Evolutionary conservation across 169 alveolate genomes (phyloP).

Genomic region (Plasmodium knowlesi): DNA sequence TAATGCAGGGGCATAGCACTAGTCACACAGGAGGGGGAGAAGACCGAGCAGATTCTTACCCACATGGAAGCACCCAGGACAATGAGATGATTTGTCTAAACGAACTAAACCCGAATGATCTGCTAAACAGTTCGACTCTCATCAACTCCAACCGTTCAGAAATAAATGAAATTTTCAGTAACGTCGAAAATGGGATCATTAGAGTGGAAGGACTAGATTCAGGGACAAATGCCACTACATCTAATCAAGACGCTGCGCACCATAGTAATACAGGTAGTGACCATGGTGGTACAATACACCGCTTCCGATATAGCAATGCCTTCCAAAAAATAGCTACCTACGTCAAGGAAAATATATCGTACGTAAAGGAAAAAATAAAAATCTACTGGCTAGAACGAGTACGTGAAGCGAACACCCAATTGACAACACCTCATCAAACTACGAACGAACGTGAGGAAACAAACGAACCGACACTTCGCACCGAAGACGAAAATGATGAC

Average conservation of each 20-base stretch:
- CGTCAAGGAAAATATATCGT: background rate
- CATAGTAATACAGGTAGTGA: background rate
- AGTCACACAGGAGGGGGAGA: background rate
- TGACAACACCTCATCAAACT: constrained; percentile 36
- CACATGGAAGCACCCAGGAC: background rate
- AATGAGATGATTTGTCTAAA: constrained; percentile 2
- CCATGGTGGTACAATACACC: background rate
- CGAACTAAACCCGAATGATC: constrained; percentile 66
- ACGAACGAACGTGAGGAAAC: background rate
- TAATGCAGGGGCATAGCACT: background rate
- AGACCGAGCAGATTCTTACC: background rate
- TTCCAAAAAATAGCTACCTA: background rate
- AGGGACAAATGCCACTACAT: background rate
- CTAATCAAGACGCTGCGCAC: background rate
- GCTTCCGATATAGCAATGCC: background rate
- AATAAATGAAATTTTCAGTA: background rate
- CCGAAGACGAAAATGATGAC: constrained; percentile 64
- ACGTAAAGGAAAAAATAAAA: constrained; percentile 63
- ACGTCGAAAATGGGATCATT: background rate
- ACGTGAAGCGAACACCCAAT: constrained; percentile 60
- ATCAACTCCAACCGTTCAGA: background rate
- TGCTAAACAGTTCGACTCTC: background rate
- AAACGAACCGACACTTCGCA: background rate
- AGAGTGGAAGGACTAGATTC: background rate
- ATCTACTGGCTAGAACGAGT: constrained; percentile 63